These are phyloP conservation scores for Ormosia semicastrata DNA, from an alignment of 306 rosid genomes.

Conservation along the genomic window DNA sequence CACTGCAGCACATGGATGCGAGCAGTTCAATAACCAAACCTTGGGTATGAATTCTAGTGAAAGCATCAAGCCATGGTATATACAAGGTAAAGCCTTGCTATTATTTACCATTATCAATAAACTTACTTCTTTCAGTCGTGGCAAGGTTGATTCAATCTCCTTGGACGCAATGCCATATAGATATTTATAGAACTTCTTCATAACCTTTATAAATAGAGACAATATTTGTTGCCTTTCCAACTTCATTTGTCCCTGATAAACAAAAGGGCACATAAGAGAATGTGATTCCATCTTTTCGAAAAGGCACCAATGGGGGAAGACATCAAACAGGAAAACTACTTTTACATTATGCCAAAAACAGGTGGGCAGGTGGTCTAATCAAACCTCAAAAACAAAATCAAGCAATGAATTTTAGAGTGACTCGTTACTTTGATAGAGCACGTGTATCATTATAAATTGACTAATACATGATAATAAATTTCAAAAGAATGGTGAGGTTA, in stretches of 20 bases:
- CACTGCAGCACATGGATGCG: neutral
- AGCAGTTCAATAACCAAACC: conserved; percentile 13
- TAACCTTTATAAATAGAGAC: conserved; percentile 77
- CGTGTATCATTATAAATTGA: neutral
- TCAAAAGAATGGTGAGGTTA: neutral
- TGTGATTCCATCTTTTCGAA: conserved; percentile 12
- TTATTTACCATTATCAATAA: neutral
- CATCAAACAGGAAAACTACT: neutral
- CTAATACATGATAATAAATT: neutral
- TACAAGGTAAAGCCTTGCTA: neutral
- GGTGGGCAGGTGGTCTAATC: neutral
- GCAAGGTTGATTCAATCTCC: conserved; percentile 78
- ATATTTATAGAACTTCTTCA: conserved; percentile 74
- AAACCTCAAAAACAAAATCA: conserved; percentile 9
- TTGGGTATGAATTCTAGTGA: neutral
- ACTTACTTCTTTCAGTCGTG: conserved; percentile 74
- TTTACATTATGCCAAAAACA: neutral
- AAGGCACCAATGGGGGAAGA: neutral
- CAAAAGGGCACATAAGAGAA: conserved; percentile 2
- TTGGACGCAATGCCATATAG: conserved; percentile 59
- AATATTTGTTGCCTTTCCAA: conserved; percentile 78
- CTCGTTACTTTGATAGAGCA: neutral
- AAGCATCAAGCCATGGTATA: conserved; percentile 13
- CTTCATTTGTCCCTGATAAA: conserved; percentile 65
- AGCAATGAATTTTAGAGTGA: neutral